phyloP scores from a whole-genome alignment of 1,139 yeast genomes.

The Pichia sp. region DNA sequence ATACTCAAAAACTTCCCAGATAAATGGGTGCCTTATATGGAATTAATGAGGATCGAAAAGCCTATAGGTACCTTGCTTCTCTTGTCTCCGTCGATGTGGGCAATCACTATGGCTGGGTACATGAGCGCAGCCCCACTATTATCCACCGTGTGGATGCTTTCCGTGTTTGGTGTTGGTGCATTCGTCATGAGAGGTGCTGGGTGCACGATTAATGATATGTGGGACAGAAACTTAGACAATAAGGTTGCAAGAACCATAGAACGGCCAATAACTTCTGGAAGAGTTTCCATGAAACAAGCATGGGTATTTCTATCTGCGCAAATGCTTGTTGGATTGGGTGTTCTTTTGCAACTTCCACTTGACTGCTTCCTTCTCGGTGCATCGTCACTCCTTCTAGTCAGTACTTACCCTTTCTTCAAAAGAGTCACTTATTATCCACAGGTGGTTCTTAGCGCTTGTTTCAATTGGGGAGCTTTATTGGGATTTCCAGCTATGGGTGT shows the following conservation, averaged over 20 bases:
- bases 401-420: slow-evolving; percentile 88
- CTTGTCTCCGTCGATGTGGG: slow-evolving; percentile 78
- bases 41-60: slow-evolving; percentile 83
- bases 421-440: slow-evolving; percentile 96
- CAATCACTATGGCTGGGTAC: slow-evolving; percentile 81
- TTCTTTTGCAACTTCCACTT: slow-evolving; percentile 67
- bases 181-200: slow-evolving; percentile 97
- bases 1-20: slow-evolving; percentile 61
- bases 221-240: slow-evolving; percentile 77
- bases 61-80: slow-evolving; percentile 90
- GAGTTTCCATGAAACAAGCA: slow-evolving; percentile 72
- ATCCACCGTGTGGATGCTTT: slow-evolving; percentile 54
- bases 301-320: slow-evolving; percentile 70
- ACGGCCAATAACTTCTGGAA: slow-evolving; percentile 87
- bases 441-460: slow-evolving; percentile 71
- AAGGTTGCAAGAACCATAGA: slow-evolving; percentile 84
- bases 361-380: slow-evolving; percentile 85
- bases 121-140: slow-evolving; percentile 63
- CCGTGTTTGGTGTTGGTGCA: slow-evolving; percentile 77
- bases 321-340: slow-evolving; percentile 68
- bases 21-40: slow-evolving; percentile 82
- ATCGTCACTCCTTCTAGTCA: slow-evolving; percentile 71
- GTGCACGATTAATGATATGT: slow-evolving; percentile 87
- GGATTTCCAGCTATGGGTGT: slow-evolving; percentile 97
- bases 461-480: slow-evolving; percentile 90